Base-by-base conservation (phyloP, 768 basidiomycete species). In the Coprinopsis cinerea region DNA sequence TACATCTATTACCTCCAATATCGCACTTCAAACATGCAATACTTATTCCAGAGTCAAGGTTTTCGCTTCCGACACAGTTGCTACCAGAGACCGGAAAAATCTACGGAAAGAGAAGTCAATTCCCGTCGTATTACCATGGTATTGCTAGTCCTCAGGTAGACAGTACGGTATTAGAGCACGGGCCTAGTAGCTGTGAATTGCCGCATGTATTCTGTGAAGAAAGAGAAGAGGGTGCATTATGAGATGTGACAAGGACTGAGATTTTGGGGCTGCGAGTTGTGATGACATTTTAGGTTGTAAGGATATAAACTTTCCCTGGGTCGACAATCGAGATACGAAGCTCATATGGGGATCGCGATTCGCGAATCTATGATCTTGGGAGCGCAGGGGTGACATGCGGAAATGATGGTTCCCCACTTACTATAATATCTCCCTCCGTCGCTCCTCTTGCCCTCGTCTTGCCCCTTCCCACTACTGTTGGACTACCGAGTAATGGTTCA, bases 301-400 rank as follows among this genome's bases (percentile, higher is more conserved):
- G 74, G 74, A 67, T 71, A 75, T 75, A 75, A 71, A 70, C 74
- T 77, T 69, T 63, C 59, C 44, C 27, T 45, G 44, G 44, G 9
- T 20, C 27, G n/a, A n/a, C n/a, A n/a, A 45, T 45, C 44, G 44
- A 45, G 44, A 45, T 45, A 13, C 10, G 44, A n/a, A 32, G 9
- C 25, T n/a, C 27, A 32, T 28, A 28, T 32, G 27, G 44, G 32
- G 44, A 7, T 34, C 30, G 30, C n/a, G n/a, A 34, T 25, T 20
- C 18, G 9, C 28, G 44, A 30, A 45, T 45, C 27, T 45, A 5
- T 43, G 41, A 43, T 43, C 36, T 32, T 45, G 14, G 20, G 20
- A 10, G 42, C 13, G 17, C 32, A 48, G n/a, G 35, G 48, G 32
- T 18, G 22, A 35, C 47, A 54, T 42, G 53, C 34, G 43, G 48